Evolutionary conservation across 2,329 filamentous ascomycete genomes (phyloP), one percentile per base, ranked within the genome.

Genomic region (Alternaria conjuncta): DNA sequence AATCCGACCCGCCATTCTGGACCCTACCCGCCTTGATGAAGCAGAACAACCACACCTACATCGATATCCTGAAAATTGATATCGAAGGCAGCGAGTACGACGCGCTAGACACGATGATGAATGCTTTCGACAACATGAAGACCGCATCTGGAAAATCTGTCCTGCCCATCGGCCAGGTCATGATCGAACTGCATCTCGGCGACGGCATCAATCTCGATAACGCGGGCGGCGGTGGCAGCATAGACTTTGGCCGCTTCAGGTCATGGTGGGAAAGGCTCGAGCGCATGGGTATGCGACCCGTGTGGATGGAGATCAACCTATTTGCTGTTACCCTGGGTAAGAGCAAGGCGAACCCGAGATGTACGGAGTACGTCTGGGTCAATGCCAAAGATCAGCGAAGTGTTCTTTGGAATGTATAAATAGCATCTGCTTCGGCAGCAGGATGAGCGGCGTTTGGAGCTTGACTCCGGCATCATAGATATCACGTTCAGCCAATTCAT

Each of bases 281-380:
- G 67, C 68, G 63, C 20, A 75, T 78, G 75, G 75, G 75, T 15
- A 78, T 78, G 75, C 68, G 75, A 13, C 74, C 75, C 6, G 71
- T 71, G 12, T 78, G 75, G 75, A 74, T 78, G 61, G 75, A 78
- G 64, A 71, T 78, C 4, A 78, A 78, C 44, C 69, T 78, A 1
- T 72, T 78, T 62, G 73, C 74, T 13, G 71, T 78, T 30, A 77
- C 74, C 0, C 58, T 77, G 13, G 70, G 73, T 11, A 65, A 62
- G 7, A 18, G 54, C 4, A 76, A 77, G 66, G 70, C 68, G 15
- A 68, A 78, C 55, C 75, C 75, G 0, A 67, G 72, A 26, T 78
- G 75, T 61, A 76, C 74, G 3, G 75, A 78, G 64, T 78, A 77
- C 56, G 75, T 78, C 1, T 74, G 74, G 71, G 75, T 78, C n/a